These are phyloP conservation scores for Pyrenophora teres DNA, from an alignment of 2,329 filamentous ascomycete genomes.

Conservation along the genomic window DNA sequence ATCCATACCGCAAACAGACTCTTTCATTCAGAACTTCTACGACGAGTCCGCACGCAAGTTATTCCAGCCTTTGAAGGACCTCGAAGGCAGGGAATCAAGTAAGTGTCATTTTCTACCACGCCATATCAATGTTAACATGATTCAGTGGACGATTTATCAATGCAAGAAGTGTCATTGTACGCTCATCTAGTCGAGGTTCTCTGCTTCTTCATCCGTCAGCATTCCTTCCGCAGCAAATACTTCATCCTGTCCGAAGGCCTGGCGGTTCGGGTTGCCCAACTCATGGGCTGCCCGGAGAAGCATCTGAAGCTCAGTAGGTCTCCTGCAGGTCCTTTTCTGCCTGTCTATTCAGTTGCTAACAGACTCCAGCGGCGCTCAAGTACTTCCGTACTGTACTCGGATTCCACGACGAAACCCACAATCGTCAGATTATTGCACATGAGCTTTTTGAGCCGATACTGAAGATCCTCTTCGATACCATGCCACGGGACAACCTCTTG, in stretches of 20 bases:
- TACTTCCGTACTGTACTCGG: slow-evolving; percentile 88
- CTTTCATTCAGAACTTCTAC: slow-evolving; percentile 88
- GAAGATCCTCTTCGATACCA: slow-evolving; percentile 79
- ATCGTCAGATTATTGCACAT: slow-evolving; percentile 80
- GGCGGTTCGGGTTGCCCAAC: slow-evolving; percentile 76
- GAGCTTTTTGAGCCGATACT: slow-evolving; percentile 83
- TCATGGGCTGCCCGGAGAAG: slow-evolving; percentile 84
- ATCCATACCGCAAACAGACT: slow-evolving; percentile 72
- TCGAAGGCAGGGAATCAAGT: slow-evolving; percentile 68
- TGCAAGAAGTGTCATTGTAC: slow-evolving; percentile 87
- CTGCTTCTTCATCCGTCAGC: slow-evolving; percentile 90
- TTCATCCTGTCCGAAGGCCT: slow-evolving; percentile 84
- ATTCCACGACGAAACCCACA: slow-evolving; percentile 89
- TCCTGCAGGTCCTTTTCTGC: neutral
- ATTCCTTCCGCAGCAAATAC: slow-evolving; percentile 82
- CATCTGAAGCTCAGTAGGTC: slow-evolving; percentile 83
- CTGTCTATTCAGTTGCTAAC: slow-evolving; percentile 13
- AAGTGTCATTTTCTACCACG: slow-evolving; percentile 33
- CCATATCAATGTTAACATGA: slow-evolving; percentile 23
- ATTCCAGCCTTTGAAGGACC: slow-evolving; percentile 82
- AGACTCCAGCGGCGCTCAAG: slow-evolving; percentile 75
- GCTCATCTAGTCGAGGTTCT: slow-evolving; percentile 90
- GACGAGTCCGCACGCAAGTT: slow-evolving; percentile 82
- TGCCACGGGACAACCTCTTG: slow-evolving; percentile 90
- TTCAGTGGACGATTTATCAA: slow-evolving; percentile 70